phyloP scores from a whole-genome alignment of 345 rosid genomes.

The rapeseed (Brassica napus) region Da-Ae NC_063442.1:39714001-39714500 shows the following conservation, averaged over 20 bases:
- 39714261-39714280: neutral
- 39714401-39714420: neutral
- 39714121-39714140: neutral
- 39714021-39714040: too few relatives aligned
- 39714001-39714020: too few relatives aligned
- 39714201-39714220: neutral
- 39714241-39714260: neutral
- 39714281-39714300: neutral
- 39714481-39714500: neutral
- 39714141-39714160: neutral
- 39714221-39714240: neutral
- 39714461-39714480: neutral
- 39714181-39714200: neutral
- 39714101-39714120: neutral
- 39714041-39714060: too few relatives aligned
- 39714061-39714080: too few relatives aligned
- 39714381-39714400: neutral
- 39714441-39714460: neutral
- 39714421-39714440: neutral
- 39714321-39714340: neutral
- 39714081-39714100: too few relatives aligned
- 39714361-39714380: neutral
- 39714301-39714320: neutral
- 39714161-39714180: neutral
- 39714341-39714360: neutral